A percentile compares a stretch with the other conserved stretches of the same genome.
These are phyloP conservation scores for Paxillus ammoniavirescens DNA, from an alignment of 768 basidiomycete genomes.

Conservation along the genomic window DNA sequence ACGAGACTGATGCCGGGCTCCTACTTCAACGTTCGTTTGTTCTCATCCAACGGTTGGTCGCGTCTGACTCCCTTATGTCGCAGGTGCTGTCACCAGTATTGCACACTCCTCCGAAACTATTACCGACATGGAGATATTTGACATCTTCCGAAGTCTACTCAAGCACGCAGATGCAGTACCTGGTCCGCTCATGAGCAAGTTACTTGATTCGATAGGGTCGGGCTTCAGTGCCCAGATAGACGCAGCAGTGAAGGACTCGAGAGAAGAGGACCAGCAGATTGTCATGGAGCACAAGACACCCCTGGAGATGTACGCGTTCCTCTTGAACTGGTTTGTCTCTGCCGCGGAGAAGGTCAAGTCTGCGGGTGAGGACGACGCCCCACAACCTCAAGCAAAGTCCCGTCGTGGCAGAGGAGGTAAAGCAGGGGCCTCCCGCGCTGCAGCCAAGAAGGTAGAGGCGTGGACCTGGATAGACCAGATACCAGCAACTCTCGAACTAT, in stretches of 20 bases:
- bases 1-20: conserved; percentile 49
- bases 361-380: conserved; percentile 45
- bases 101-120: conserved; percentile 77
- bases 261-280: conserved; percentile 63
- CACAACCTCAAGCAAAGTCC: conserved; percentile 44
- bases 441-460: conserved; percentile 40
- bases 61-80: conserved; percentile 11
- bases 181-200: conserved; percentile 71
- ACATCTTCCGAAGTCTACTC: conserved; percentile 78
- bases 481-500: conserved; percentile 61
- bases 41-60: neutral
- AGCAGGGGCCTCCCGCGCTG: conserved; percentile 37
- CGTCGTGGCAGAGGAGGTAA: conserved; percentile 64
- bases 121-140: conserved; percentile 65
- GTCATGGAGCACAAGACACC: conserved; percentile 64
- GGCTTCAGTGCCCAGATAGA: conserved; percentile 75
- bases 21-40: conserved; percentile 56
- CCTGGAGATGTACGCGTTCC: conserved; percentile 89
- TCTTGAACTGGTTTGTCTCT: conserved; percentile 87
- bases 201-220: conserved; percentile 84
- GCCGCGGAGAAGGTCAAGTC: conserved; percentile 77
- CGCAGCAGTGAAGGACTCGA: conserved; percentile 63
- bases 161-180: conserved; percentile 68
- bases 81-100: conserved; percentile 80
- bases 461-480: conserved; percentile 86